These are phyloP conservation scores for Pseudomicrostroma phylloplanum DNA, from an alignment of 1,284 basidiomycete genomes.

Conservation along the genomic window DNA sequence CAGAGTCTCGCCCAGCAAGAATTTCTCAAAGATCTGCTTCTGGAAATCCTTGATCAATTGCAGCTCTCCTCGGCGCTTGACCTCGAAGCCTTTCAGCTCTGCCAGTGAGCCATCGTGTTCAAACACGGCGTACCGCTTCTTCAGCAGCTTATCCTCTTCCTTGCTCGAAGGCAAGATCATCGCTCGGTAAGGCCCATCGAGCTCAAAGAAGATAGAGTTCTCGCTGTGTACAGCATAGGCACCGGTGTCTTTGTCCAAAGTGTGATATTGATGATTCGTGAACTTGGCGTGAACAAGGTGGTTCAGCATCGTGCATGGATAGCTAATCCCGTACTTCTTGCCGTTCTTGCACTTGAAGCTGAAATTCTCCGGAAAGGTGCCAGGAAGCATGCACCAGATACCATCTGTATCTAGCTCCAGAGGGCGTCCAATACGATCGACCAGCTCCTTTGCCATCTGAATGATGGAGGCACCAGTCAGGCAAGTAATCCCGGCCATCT, in stretches of 20 bases:
- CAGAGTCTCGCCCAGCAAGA: slow-evolving; percentile 82
- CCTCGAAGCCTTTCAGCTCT: slow-evolving; percentile 97
- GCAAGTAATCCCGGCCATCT: slow-evolving; percentile 99
- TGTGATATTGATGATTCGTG: slow-evolving; percentile 97
- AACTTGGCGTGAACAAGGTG: slow-evolving; percentile 92
- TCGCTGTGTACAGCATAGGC: slow-evolving; percentile 83
- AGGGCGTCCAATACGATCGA: slow-evolving; percentile 94
- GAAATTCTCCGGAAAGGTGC: slow-evolving; percentile 96
- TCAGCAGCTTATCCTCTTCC: slow-evolving; percentile 96
- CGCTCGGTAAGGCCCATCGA: slow-evolving; percentile 95
- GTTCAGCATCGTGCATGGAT: slow-evolving; percentile 99
- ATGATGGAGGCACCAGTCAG: slow-evolving; percentile 98
- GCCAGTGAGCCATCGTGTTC: slow-evolving; percentile 94
- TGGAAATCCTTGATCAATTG: slow-evolving; percentile 99
- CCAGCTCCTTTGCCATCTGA: slow-evolving; percentile 92
- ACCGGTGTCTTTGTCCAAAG: slow-evolving; percentile 75
- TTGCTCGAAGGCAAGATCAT: slow-evolving; percentile 99
- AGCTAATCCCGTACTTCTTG: slow-evolving; percentile 85
- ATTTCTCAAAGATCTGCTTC: slow-evolving; percentile 95
- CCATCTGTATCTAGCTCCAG: slow-evolving; percentile 98
- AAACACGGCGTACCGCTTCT: slow-evolving; percentile 99
- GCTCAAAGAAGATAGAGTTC: slow-evolving; percentile 99
- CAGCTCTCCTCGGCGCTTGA: slow-evolving; percentile 93
- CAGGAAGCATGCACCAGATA: slow-evolving; percentile 99
- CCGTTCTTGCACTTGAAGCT: slow-evolving; percentile 83